Percentiles rank a stretch among this genome's conserved stretches.
Evolutionary conservation across 2,329 filamentous ascomycete species (phyloP).

Genomic region (Botrytis squamosa): DNA sequence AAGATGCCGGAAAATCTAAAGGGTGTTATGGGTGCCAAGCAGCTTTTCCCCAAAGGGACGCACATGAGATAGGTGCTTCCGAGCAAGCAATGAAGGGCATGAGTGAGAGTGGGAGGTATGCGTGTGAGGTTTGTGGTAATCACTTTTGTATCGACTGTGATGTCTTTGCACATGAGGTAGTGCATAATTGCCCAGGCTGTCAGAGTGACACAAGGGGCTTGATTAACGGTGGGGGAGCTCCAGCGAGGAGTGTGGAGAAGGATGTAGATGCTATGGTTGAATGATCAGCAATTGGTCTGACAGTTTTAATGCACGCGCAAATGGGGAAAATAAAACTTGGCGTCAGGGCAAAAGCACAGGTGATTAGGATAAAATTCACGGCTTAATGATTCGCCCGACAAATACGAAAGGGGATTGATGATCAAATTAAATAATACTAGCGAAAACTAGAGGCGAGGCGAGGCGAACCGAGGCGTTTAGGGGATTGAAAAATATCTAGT

Average conservation of each 20-base stretch:
- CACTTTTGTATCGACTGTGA: slow-evolving; percentile 99
- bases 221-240: neutral
- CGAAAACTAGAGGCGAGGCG: neutral
- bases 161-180: slow-evolving; percentile 87
- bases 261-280: slow-evolving; percentile 18
- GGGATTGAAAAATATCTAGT: neutral
- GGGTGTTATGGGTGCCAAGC: slow-evolving; percentile 78
- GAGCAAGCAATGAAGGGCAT: slow-evolving; percentile 55
- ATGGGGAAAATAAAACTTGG: neutral
- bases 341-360: neutral
- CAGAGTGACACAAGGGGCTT: slow-evolving; percentile 32
- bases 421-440: neutral
- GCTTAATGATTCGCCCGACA: neutral
- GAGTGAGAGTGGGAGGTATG: slow-evolving; percentile 84
- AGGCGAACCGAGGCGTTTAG: neutral
- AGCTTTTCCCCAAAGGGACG: slow-evolving; percentile 26
- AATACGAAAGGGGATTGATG: neutral
- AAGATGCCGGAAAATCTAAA: slow-evolving; percentile 53
- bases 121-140: slow-evolving; percentile 78
- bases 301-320: neutral
- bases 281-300: neutral
- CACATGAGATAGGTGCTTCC: slow-evolving; percentile 36
- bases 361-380: neutral
- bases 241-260: neutral
- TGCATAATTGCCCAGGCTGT: slow-evolving; percentile 96